phyloP scores from a whole-genome alignment of 192 early-diverging fungal genomes.

The Spizellomyces sp. region DNA sequence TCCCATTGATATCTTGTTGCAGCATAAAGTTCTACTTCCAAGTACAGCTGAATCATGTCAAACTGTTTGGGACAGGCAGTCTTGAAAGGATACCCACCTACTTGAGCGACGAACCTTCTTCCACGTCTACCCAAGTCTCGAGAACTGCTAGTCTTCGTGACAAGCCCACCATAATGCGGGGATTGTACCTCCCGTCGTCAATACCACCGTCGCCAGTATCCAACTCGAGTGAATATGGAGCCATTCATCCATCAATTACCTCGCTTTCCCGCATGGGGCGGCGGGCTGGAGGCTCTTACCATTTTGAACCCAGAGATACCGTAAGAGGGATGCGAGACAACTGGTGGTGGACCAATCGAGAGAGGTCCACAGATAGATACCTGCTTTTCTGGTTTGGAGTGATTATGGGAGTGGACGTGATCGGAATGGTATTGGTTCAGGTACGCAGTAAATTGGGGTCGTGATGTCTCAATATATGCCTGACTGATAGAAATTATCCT shows the following conservation, averaged over 20 bases:
- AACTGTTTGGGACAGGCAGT: slow-evolving; percentile 28
- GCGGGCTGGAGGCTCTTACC: no score
- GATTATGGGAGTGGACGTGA: not conserved
- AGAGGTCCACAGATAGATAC: not conserved
- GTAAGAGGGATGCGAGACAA: not conserved
- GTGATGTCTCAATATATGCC: not conserved
- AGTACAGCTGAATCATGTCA: slow-evolving; percentile 21
- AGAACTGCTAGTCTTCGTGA: not conserved
- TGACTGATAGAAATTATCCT: no score
- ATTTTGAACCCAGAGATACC: not conserved
- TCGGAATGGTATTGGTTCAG: slow-evolving; percentile 8
- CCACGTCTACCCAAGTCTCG: not conserved
- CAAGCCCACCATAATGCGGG: not conserved
- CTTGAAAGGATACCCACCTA: not conserved
- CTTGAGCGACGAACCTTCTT: not conserved
- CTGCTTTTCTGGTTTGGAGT: not conserved
- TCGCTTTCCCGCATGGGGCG: not conserved
- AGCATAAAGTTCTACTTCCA: slow-evolving; percentile 26
- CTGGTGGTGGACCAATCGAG: slow-evolving; percentile 18
- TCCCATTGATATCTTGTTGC: not conserved
- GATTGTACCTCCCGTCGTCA: no score
- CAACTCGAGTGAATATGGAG: not conserved
- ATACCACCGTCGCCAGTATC: not conserved
- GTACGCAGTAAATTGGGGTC: not conserved
- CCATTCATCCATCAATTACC: not conserved